Evolutionary conservation across 805 yeast genomes (phyloP).

Genomic region (Naumovozyma baii): DNA sequence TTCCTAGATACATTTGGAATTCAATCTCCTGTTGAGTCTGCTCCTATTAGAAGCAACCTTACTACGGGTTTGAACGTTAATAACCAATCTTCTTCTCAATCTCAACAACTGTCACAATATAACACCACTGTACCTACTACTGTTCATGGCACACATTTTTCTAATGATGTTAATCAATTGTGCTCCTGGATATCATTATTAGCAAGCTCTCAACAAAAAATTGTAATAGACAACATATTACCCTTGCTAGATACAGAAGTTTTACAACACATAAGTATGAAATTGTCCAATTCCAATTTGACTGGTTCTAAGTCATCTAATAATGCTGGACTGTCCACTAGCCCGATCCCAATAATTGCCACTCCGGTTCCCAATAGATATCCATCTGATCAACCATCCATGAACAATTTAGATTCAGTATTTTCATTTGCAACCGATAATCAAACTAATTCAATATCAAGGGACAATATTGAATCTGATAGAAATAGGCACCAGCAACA

Average conservation of each 20-base stretch:
- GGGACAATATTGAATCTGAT: too few species aligned
- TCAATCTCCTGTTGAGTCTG: not conserved
- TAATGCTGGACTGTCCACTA: not conserved
- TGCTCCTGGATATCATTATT: conserved; percentile 44
- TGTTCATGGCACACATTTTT: conserved; percentile 30
- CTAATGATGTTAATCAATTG: conserved; percentile 41
- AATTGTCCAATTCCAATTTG: conserved; percentile 19
- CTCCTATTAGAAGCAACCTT: not conserved
- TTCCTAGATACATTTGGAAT: not conserved
- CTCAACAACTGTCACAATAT: conserved; percentile 13
- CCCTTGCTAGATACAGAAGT: conserved; percentile 43
- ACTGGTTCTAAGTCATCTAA: not conserved
- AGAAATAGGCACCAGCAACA: too few species aligned
- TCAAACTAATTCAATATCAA: too few species aligned
- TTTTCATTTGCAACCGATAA: conserved; percentile 4
- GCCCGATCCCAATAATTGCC: conserved; percentile 16
- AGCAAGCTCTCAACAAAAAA: conserved; percentile 41
- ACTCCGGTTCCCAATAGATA: conserved; percentile 22
- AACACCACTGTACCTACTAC: not conserved
- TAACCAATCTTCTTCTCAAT: not conserved
- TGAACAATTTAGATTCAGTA: conserved; percentile 13
- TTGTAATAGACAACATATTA: conserved; percentile 46
- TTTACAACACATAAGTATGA: conserved; percentile 39
- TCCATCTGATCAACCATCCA: not conserved
- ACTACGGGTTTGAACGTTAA: not conserved